Evolutionary conservation across 2,329 filamentous ascomycete species (phyloP), one percentile per base, ranked within the genome.

Genomic region (Orbilia oligospora): DNA sequence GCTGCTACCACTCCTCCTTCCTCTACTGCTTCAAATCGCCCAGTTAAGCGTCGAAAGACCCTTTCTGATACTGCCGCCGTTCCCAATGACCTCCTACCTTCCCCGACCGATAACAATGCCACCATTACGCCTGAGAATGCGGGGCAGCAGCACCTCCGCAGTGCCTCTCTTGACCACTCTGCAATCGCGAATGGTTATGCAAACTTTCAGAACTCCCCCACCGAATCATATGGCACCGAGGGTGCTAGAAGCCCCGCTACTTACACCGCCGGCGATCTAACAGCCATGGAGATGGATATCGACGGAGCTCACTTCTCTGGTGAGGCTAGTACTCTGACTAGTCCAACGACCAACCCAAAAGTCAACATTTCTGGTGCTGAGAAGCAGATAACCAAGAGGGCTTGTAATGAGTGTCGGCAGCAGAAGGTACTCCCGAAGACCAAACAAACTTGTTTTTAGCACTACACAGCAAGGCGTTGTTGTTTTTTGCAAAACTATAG

Each of bases 341-440:
- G 75, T 68, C 75, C 75, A 36, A 72, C 75, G 27, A 78, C 68
- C 1, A 78, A 72, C 49, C 64, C 75, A 36, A 78, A 78, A 36
- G 68, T 78, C 75, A 78, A 78, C 64, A 78, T 78, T 5, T 72
- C 75, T 22, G 55, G 68, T 41, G 76, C 64, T 12, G 76, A 79
- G 61, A 79, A 91, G 81, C 90, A 90, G 27, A 90, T 90, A 69
- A 90, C 91, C 61, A 93, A 95, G 86, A 88, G 93, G 82, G 92
- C 92, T 5, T 95, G 92, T 85, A 94, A 94, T 83, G 92, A 95
- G 84, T 95, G 92, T 83, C 88, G 92, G 79, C 92, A 95, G 85
- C 92, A 95, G 85, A 95, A 95, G 87, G 92, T 93, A 86, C 88
- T 86, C 87, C 83, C 83, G 36, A 20, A 61, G 24, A 61, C 3